Base-by-base conservation (phyloP, 116 monocot species). In the Cymodocea nodosa region DNA sequence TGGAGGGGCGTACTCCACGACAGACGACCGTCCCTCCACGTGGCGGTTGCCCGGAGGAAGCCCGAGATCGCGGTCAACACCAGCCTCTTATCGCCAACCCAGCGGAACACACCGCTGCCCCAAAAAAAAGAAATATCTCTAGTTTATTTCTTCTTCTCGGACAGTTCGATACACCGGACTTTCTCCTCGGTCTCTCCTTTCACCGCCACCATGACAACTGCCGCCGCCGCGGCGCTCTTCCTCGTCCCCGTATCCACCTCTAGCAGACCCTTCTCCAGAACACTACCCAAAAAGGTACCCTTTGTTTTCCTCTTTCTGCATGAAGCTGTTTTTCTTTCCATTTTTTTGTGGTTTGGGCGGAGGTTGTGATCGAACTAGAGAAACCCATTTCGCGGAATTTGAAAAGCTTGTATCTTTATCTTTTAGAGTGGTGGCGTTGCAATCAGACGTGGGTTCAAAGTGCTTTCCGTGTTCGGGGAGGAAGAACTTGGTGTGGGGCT, bases 401-500 rank as follows among this genome's bases (percentile, higher is more conserved):
- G 13, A 49, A 65, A 51, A 20, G 13, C 23, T 19, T 66, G 50
- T 5, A 19, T 67, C n/a, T 67, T 13, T 53, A 51, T 63, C 6
- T 35, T 17, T 51, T 25, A 52, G 35, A 67, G 34, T 67, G 67
- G 53, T 18, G 53, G 57, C 22, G 5, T 58, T 58, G 25, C 60
- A 0, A 24, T 61, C 23, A 78, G 73, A 76, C 59, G 52, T 65
- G 91, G 82, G 60, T 78, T 95, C 63, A 82, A 70, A 65, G 87
- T 95, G 55, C 71, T 83, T 36, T 85, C 95, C n/a, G 74, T 95
- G 54, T 76, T 74, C 52, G 76, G 87, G 13, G 87, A 90, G 57
- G 72, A 60, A 18, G 71, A 68, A 56, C 62, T 69, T 37, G 71
- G 70, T 53, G 69, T 66, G 25, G 75, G 76, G 12, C 23, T 54